Base-by-base conservation (phyloP, 108 stramenopile species). In the Pseudonitzschia delicatissima region DNA sequence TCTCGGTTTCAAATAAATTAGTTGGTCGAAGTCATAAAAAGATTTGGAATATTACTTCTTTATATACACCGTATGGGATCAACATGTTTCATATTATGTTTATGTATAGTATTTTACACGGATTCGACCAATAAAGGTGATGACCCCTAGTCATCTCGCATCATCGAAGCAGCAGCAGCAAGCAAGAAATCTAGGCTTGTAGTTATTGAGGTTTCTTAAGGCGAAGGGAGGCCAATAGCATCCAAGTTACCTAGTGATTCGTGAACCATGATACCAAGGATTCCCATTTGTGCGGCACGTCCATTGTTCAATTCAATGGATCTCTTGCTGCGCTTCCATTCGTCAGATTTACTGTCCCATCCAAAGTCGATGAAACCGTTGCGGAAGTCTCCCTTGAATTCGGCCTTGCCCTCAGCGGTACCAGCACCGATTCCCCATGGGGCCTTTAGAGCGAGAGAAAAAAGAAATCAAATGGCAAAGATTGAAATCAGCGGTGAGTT, bases 221-320 rank as follows among this genome's bases (percentile, higher is more conserved):
- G 17, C 68, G 74, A 50, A 74, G 44, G 68, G n/a, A n/a, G n/a
- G n/a, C n/a, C n/a, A n/a, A 74, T 45, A 51, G 45, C 68, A 20
- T 62, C 61, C 11, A 74, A 40, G 68, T 74, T 74, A 28, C 76
- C 76, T 28, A 81, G 59, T 70, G 69, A 61, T 62, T 86, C 85
- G 76, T 86, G 86, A 13, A 88, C 77, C 77, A 88, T 82, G 29
- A 88, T 60, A n/a, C 82, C 82, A 36, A 83, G 76, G 61, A 79
- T 83, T 64, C 82, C 82, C 75, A 83, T 76, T 64, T 68, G 63
- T 42, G 88, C 86, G 28, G 86, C 84, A 61, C 86, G 83, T 40
- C 88, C 88, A 57, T 89, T 67, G 87, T 92, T 92, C 52, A 92
- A 77, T 77, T 93, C 92, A 64, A 92, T 90, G 69, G 83, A 80